Percentiles rank a stretch among this genome's conserved stretches.
Evolutionary conservation across 768 basidiomycete genomes (phyloP).

Genomic region (Leucosporidium scottii): DNA sequence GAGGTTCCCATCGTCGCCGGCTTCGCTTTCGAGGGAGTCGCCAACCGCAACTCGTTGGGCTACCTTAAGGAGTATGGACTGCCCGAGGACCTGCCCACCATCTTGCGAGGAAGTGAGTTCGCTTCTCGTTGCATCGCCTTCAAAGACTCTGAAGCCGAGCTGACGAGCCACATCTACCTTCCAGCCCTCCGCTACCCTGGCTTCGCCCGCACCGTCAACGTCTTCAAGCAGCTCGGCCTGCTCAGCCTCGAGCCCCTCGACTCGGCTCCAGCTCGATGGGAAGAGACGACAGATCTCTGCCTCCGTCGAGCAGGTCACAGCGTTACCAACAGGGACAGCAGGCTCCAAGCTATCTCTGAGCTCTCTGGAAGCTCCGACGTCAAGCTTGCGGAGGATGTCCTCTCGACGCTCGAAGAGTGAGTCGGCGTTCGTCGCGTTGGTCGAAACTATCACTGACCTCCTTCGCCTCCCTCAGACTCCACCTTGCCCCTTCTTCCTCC

Average conservation of each 20-base stretch:
- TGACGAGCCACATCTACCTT: no score
- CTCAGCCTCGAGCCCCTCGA: constrained; percentile 49
- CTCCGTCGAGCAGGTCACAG: no score
- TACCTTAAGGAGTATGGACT: constrained; percentile 65
- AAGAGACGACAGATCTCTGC: constrained; percentile 23
- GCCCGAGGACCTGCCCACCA: constrained; percentile 51
- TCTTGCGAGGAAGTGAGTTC: constrained; percentile 64
- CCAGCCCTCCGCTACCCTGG: constrained; percentile 76
- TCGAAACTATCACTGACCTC: no score
- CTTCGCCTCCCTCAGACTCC: neutral
- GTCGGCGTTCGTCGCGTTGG: neutral
- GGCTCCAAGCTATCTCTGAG: neutral
- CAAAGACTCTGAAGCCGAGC: no score
- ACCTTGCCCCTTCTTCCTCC: constrained; percentile 16
- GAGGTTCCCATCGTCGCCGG: constrained; percentile 60
- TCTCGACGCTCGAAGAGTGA: constrained; percentile 3
- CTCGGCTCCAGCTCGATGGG: constrained; percentile 11
- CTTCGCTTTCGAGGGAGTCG: constrained; percentile 68
- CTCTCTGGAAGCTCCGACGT: no score
- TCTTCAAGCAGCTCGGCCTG: constrained; percentile 64
- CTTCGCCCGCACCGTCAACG: constrained; percentile 64
- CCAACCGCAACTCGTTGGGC: constrained; percentile 71
- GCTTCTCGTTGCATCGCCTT: no score
- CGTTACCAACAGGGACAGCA: neutral
- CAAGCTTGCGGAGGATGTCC: neutral